Base-by-base conservation (phyloP, 1,284 basidiomycete species). In the Ganoderma multipileum region DNA sequence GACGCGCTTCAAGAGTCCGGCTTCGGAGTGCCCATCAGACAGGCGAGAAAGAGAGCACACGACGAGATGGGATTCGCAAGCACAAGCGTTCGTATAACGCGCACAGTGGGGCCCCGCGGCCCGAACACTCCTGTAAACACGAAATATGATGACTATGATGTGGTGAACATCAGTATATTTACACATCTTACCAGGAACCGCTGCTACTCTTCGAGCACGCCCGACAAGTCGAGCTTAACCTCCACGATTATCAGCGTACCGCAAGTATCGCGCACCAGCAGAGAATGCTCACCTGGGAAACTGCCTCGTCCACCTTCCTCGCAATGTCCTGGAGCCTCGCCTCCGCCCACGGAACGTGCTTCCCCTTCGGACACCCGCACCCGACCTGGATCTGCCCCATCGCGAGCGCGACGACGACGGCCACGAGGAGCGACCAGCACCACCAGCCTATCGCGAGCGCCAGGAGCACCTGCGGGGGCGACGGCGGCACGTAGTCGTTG, bases 51-150 rank as follows among this genome's bases (percentile, higher is more conserved):
- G n/a, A n/a, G n/a, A 86, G 60, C 89, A 89, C 73, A 81, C 83
- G 23, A 83, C 81, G 16, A 75, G 89, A 63, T 87, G 87, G 76
- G 80, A 81, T 33, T 77, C 87, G 41, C 87, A 89, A 72, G 86
- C 87, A 0, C 74, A 82, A 66, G 86, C 86, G 1, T 88, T 88
- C 65, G 64, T 79, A 30, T 76, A 64, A 73, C 18, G 44, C 9
- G 11, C n/a, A 16, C 20, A n/a, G 44, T n/a, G n/a, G 20, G n/a
- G n/a, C n/a, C 7, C 3, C 44, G 7, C 44, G 23, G 8, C 44
- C 44, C 8, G 44, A 47, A 47, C 23, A n/a, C 20, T 20, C 16
- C 6, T 44, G 42, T 44, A 47, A 6, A n/a, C n/a, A n/a, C n/a
- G n/a, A n/a, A n/a, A n/a, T n/a, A n/a, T n/a, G n/a, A n/a, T n/a